Evolutionary conservation across 2,329 filamentous ascomycete species (phyloP).

Genomic region (Claviceps sorghi): DNA sequence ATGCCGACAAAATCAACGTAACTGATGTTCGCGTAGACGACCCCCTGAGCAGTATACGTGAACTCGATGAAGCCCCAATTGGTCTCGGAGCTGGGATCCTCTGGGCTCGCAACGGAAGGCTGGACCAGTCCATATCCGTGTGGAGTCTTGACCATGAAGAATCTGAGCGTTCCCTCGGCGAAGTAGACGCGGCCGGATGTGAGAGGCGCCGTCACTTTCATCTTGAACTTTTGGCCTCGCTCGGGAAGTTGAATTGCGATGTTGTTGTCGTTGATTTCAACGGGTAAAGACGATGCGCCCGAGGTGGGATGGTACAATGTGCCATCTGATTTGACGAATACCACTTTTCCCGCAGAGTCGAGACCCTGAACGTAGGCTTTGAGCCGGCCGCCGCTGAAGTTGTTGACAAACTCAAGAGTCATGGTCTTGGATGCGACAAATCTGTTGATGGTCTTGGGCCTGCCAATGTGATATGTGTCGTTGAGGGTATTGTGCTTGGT

Average conservation of each 20-base stretch:
- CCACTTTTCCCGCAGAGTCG: constrained; percentile 23
- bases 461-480: constrained; percentile 16
- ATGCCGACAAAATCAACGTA: constrained; percentile 38
- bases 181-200: constrained; percentile 31
- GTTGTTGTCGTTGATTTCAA: constrained; percentile 19
- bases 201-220: constrained; percentile 27
- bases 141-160: constrained; percentile 24
- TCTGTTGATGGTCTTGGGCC: constrained; percentile 1
- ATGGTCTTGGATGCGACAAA: constrained; percentile 7
- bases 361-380: constrained; percentile 32
- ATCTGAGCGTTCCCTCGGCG: constrained; percentile 25
- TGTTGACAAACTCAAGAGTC: constrained; percentile 27
- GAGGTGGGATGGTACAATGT: constrained; percentile 27
- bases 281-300: constrained; percentile 19
- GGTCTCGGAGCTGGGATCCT: constrained; percentile 27
- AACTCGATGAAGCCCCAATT: constrained; percentile 38
- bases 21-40: constrained; percentile 33
- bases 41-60: constrained; percentile 23
- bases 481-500: constrained; percentile 26
- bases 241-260: constrained; percentile 28
- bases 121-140: constrained; percentile 28
- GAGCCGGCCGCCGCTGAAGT: constrained; percentile 22
- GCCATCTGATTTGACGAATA: constrained; percentile 29
- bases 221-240: constrained; percentile 20
- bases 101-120: constrained; percentile 29